These are phyloP conservation scores for Pezicula rhizophila DNA, from an alignment of 2,329 filamentous ascomycete genomes.

Conservation along the genomic window DNA sequence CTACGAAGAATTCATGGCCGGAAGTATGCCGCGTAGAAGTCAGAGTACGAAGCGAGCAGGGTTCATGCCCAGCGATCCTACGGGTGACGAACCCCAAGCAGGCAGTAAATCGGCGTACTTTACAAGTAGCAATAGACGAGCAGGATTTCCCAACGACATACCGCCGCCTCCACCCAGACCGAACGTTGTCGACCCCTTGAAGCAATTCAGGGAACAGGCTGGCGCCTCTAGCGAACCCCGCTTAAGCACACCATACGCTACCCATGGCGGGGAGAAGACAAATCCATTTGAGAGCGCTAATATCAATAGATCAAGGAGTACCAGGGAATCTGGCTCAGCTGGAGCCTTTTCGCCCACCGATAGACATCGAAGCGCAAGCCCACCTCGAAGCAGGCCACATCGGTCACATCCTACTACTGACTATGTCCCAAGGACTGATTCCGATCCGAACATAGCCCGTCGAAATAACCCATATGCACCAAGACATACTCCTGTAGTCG, in stretches of 20 bases:
- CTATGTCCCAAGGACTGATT: constrained; percentile 18
- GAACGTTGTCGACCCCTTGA: constrained; percentile 35
- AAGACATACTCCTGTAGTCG: background rate
- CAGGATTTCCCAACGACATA: constrained; percentile 5
- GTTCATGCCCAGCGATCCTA: constrained; percentile 26
- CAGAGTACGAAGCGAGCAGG: constrained; percentile 22
- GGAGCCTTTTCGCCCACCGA: background rate
- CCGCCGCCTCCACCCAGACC: constrained; percentile 20
- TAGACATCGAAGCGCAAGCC: constrained; percentile 7
- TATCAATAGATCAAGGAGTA: constrained; percentile 26
- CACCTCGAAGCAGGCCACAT: constrained; percentile 4
- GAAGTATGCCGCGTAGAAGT: constrained; percentile 12
- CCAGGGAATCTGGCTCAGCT: constrained; percentile 11
- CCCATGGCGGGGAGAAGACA: constrained; percentile 51
- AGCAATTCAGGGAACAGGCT: constrained; percentile 36
- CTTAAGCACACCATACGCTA: constrained; percentile 52
- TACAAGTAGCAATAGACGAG: constrained; percentile 19
- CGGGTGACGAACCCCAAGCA: constrained; percentile 25
- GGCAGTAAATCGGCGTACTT: constrained; percentile 24
- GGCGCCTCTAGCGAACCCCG: constrained; percentile 37
- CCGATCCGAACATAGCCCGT: constrained; percentile 19
- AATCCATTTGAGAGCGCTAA: constrained; percentile 44
- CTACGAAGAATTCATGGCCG: constrained; percentile 16
- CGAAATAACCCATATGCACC: constrained; percentile 4
- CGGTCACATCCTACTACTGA: background rate